Conservation (phyloP, 2,329 filamentous ascomycete genomes). For the Chalaropsis thielavioides region DNA sequence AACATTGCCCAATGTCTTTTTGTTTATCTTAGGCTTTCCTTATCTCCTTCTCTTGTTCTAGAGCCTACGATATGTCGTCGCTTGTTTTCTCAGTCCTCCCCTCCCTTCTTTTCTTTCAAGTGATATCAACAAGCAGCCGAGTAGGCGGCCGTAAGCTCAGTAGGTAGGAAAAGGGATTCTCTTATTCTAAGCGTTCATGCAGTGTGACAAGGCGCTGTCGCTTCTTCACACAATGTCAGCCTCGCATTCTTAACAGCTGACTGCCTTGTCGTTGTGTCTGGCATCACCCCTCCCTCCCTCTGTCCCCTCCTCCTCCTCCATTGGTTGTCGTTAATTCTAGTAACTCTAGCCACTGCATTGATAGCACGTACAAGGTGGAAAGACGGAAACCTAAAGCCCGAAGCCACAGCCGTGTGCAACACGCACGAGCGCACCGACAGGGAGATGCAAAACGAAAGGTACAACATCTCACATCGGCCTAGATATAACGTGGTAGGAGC, state of each 20-base stretch:
- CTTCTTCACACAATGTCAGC: slow-evolving; percentile 8
- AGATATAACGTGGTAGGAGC: background rate
- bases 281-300: too few relatives aligned
- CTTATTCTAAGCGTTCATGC: background rate
- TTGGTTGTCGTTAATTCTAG: background rate
- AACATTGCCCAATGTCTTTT: background rate
- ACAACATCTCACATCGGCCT: background rate
- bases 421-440: background rate
- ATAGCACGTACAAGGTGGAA: background rate
- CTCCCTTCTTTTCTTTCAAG: background rate
- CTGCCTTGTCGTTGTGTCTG: background rate
- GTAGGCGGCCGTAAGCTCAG: background rate
- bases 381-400: background rate
- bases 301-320: too few relatives aligned
- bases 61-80: too few relatives aligned
- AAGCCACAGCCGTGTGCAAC: background rate
- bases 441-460: background rate
- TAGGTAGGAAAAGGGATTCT: background rate
- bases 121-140: background rate
- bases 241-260: background rate
- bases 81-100: background rate
- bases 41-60: background rate
- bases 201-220: slow-evolving; percentile 6
- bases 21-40: background rate
- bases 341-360: background rate